phyloP scores from a whole-genome alignment of 495 filamentous ascomycete genomes.

The Penicillium malachiteum region DNA sequence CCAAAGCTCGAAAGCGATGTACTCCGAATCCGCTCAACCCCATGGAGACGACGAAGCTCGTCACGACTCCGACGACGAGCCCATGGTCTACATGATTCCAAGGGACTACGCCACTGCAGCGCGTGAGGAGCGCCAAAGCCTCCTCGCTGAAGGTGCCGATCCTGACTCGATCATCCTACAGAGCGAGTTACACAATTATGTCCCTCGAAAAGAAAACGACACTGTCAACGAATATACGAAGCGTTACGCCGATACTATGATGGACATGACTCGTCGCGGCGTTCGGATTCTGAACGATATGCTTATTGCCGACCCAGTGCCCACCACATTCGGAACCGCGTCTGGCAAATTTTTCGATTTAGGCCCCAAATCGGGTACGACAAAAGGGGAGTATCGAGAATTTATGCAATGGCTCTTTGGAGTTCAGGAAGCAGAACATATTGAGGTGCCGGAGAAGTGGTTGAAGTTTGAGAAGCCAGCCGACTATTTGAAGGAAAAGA shows the following conservation, averaged over 20 bases:
- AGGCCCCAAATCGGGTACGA: slow-evolving; percentile 5
- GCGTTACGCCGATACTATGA: slow-evolving; percentile 7
- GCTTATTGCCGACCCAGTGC: slow-evolving; percentile 1
- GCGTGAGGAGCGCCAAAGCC: slow-evolving; percentile 3
- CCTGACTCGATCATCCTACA: slow-evolving; percentile 6
- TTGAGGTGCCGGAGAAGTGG: slow-evolving; percentile 10
- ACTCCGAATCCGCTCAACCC: slow-evolving; percentile 6
- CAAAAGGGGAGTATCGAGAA: slow-evolving; percentile 9
- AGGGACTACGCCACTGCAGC: slow-evolving; percentile 5
- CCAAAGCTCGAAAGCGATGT: slow-evolving; percentile 3
- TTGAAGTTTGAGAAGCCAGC: slow-evolving; percentile 12
- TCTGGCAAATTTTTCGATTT: slow-evolving; percentile 5
- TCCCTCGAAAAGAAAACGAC: slow-evolving; percentile 5
- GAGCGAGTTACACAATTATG: slow-evolving; percentile 6
- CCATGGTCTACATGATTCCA: slow-evolving; percentile 7
- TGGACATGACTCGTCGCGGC: slow-evolving; percentile 6
- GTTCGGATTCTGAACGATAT: slow-evolving; percentile 4
- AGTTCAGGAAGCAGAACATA: slow-evolving; percentile 5
- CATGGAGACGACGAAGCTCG: slow-evolving; percentile 2
- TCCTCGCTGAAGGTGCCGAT: slow-evolving; percentile 3
- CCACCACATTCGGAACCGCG: neutral
- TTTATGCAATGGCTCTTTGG: slow-evolving; percentile 2
- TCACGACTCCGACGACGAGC: slow-evolving; percentile 8
- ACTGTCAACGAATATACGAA: slow-evolving; percentile 1
- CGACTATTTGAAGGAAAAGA: no score